These are phyloP conservation scores for Globisporangium heterothallicum DNA, from an alignment of 352 stramenopile genomes.

Conservation along the genomic window DNA sequence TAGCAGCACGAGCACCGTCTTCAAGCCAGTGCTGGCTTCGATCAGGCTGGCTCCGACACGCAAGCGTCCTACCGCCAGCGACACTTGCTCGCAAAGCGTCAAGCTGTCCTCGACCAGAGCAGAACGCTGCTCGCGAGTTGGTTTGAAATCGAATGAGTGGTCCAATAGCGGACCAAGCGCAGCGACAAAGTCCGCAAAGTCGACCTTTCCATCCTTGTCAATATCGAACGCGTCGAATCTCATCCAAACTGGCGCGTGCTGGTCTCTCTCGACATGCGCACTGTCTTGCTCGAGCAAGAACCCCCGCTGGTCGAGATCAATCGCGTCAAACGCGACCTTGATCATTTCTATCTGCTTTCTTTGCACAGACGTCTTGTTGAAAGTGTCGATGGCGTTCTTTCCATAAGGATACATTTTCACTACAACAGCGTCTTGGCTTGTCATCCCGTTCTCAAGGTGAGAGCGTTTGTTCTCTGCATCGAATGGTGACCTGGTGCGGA, in stretches of 20 bases:
- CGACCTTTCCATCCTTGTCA: conserved; percentile 36
- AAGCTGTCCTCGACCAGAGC: conserved; percentile 9
- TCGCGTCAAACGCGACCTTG: conserved; percentile 20
- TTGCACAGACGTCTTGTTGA: conserved; percentile 41
- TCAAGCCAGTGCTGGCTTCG: conserved; percentile 19
- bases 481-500: conserved; percentile 5
- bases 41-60: conserved; percentile 21
- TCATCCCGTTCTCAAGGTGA: background rate
- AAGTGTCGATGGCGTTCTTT: conserved; percentile 42
- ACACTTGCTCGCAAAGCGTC: conserved; percentile 39
- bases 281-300: conserved; percentile 33
- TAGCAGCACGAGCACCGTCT: conserved; percentile 24
- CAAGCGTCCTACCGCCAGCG: conserved; percentile 31
- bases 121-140: background rate
- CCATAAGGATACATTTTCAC: conserved; percentile 62
- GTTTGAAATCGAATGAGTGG: conserved; percentile 34
- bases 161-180: conserved; percentile 47
- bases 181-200: conserved; percentile 53
- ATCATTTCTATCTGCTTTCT: conserved; percentile 48
- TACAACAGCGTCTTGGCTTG: conserved; percentile 3
- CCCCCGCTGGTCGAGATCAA: conserved; percentile 34
- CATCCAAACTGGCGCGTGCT: conserved; percentile 24
- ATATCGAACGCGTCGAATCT: conserved; percentile 53
- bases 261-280: conserved; percentile 9
- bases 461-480: background rate